Evolutionary conservation across 352 stramenopile genomes (phyloP), one percentile per base, ranked within the genome.

Genomic region (Halophytophthora polymorphica): DNA sequence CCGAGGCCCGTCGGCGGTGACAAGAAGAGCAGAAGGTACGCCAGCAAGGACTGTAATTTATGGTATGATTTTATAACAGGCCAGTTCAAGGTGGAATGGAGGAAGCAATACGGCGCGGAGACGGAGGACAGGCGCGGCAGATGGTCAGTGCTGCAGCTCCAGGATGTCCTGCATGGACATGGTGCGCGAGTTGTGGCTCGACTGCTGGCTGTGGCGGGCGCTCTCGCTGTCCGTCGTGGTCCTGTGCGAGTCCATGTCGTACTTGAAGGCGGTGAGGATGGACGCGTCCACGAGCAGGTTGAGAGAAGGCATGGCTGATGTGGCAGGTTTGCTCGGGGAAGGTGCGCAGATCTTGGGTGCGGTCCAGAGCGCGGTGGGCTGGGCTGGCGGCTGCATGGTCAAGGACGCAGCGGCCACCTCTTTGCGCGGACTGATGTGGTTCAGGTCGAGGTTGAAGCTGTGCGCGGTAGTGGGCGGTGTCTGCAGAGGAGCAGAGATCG

Each of bases 111-210:
- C 41, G 29, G 31, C 10, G 41, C 21, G 45, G 36, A 31, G 31
- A 38, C 21, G 45, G 23, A 41, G 43, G 28, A 28, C 39, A 34
- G 43, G 38, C 13, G 41, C 23, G 50, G 37, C 18, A 19, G 36
- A n/a, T 59, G 34, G 37, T 71, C 54, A 71, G 33, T 58, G 49
- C 18, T 35, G 37, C 54, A 77, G 59, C 17, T 58, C 69, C 46
- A 88, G 53, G 45, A 87, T 90, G 43, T 90, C 77, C 14, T 77
- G 67, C 77, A 88, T 90, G 37, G 76, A 88, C 79, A 90, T 90
- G 55, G 59, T 75, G 28, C 79, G 64, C 50, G 50, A 37, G 14
- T 56, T 52, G 21, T 56, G 43, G 28, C 56, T 44, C 1, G 42
- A 36, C 19, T 58, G 36, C 2, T 57, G 51, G 29, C 36, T 33